Evolutionary conservation across 495 filamentous ascomycete genomes (phyloP).

Genomic region (Penicillium taxi): DNA sequence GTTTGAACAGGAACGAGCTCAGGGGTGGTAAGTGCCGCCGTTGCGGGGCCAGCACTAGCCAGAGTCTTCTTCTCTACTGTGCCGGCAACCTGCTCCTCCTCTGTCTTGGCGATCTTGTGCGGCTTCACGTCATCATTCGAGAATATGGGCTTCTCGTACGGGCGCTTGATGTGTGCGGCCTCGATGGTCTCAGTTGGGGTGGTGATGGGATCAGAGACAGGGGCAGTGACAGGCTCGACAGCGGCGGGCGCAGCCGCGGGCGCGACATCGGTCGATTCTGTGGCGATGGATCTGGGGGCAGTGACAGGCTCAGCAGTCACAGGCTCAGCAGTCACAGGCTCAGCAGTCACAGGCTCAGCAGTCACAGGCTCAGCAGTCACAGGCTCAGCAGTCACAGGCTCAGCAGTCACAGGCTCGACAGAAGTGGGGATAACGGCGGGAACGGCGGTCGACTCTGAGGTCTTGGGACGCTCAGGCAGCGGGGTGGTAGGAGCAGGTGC

Average conservation of each 20-base stretch:
- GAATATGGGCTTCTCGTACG: constrained; percentile 29
- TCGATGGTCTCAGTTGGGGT: constrained; percentile 15
- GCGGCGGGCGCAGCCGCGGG: constrained; percentile 1
- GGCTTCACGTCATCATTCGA: constrained; percentile 22
- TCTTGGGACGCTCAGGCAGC: constrained; percentile 29
- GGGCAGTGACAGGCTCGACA: constrained; percentile 6
- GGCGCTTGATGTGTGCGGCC: constrained; percentile 19
- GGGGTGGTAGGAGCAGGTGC: constrained; percentile 6
- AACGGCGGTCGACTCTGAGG: constrained; percentile 11
- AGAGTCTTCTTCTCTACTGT: constrained; percentile 12
- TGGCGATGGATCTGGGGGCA: constrained; percentile 7
- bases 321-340: constrained; percentile 3
- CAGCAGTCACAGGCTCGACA: constrained; percentile 6
- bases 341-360: constrained; percentile 6
- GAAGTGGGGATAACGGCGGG: background rate
- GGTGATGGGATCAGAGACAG: constrained; percentile 5
- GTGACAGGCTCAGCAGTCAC: constrained; percentile 1
- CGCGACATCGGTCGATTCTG: constrained; percentile 14
- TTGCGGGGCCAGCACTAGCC: constrained; percentile 20
- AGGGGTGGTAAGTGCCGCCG: constrained; percentile 16
- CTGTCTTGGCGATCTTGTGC: constrained; percentile 24
- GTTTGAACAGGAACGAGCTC: constrained; percentile 12
- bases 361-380: background rate
- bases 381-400: constrained; percentile 3
- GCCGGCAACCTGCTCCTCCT: constrained; percentile 19